These are phyloP conservation scores for Serpula lacrymans DNA, from an alignment of 768 basidiomycete species.

Conservation along the genomic window DNA sequence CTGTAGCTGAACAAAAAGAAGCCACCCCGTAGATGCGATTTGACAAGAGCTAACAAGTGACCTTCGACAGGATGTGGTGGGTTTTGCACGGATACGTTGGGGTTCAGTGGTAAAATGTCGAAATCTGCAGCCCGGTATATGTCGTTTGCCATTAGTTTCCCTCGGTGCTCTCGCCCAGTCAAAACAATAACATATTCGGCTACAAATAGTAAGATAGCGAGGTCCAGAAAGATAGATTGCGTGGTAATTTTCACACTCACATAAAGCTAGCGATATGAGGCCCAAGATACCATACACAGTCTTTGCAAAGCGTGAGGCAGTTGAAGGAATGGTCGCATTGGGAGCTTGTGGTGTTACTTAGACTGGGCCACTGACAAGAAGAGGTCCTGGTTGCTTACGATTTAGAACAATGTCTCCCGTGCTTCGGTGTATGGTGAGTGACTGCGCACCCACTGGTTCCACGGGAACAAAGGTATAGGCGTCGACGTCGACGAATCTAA, in stretches of 20 bases:
- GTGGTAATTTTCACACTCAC: too few relatives aligned
- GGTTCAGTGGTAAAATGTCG: constrained; percentile 83
- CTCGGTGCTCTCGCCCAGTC: constrained; percentile 76
- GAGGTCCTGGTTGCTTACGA: constrained; percentile 36
- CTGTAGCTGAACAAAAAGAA: constrained; percentile 87
- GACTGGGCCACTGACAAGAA: not conserved
- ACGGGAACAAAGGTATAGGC: constrained; percentile 78
- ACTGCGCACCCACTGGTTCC: constrained; percentile 54
- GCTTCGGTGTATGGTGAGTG: constrained; percentile 66
- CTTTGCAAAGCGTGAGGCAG: constrained; percentile 58
- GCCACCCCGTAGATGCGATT: constrained; percentile 78
- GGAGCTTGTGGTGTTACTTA: constrained; percentile 37
- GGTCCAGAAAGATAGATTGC: not conserved
- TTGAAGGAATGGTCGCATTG: constrained; percentile 48
- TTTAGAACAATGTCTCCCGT: constrained; percentile 77
- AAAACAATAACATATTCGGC: constrained; percentile 93
- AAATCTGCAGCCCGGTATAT: constrained; percentile 90
- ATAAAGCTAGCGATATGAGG: constrained; percentile 70
- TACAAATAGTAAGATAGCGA: constrained; percentile 26
- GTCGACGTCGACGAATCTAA: constrained; percentile 67
- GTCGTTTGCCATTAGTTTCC: constrained; percentile 79
- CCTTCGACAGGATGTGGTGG: constrained; percentile 85
- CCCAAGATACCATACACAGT: constrained; percentile 75
- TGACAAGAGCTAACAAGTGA: constrained; percentile 81
- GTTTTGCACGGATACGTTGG: constrained; percentile 59